phyloP scores from a whole-genome alignment of 305 asterid species.

The Solanum hybrid region DNA sequence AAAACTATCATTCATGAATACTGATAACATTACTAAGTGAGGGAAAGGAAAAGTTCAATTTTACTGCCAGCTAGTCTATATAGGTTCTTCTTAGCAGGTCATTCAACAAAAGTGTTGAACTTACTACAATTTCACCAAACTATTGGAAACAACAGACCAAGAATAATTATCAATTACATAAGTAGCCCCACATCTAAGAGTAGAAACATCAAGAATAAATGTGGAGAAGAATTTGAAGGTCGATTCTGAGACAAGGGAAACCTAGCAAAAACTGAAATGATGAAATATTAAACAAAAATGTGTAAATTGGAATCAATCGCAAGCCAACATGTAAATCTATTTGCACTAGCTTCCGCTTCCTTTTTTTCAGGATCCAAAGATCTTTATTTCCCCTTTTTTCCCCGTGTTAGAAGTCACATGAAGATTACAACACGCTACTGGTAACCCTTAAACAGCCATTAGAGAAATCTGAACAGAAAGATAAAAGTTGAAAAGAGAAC shows the following conservation, averaged over 20 bases:
- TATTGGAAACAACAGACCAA: not conserved
- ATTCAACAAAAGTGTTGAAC: not conserved
- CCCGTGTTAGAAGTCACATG: not conserved
- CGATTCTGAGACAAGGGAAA: not conserved
- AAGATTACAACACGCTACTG: not conserved
- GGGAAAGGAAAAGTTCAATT: not conserved
- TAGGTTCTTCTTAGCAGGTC: not conserved
- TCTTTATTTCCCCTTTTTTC: not conserved
- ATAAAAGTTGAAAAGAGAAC: not conserved
- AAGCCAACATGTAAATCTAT: not conserved
- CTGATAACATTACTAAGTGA: not conserved
- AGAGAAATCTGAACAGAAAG: not conserved
- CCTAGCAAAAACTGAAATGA: not conserved
- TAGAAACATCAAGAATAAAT: not conserved
- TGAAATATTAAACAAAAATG: not conserved
- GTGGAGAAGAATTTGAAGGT: not conserved
- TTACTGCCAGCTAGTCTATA: not conserved
- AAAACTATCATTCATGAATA: not conserved
- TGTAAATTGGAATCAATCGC: not conserved
- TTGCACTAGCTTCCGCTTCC: not conserved
- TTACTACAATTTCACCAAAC: not conserved
- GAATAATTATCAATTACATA: not conserved
- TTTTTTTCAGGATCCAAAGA: not conserved
- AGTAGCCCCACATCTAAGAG: not conserved
- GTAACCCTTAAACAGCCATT: not conserved